Conservation (phyloP, 306 rosid species). For the Malus fusca region DNA sequence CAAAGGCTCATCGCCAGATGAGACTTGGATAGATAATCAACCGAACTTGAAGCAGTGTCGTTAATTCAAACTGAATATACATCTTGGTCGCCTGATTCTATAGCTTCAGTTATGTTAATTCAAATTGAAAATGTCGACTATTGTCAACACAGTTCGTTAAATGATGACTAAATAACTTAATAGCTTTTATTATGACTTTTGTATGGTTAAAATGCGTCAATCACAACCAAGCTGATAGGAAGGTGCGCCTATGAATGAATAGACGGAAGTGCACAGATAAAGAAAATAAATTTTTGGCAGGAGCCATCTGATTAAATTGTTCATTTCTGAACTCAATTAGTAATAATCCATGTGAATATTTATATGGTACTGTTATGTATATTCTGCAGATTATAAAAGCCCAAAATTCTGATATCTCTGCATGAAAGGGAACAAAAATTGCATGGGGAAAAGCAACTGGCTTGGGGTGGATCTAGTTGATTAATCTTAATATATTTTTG, state of each 20-base stretch:
- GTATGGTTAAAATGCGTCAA: no score
- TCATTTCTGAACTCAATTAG: background rate
- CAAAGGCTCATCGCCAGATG: no score
- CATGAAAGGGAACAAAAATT: background rate
- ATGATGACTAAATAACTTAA: background rate
- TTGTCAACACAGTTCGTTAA: background rate
- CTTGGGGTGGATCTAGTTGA: background rate
- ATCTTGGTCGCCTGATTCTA: no score
- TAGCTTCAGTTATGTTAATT: no score
- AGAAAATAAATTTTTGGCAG: background rate
- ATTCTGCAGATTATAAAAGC: slow-evolving; percentile 5
- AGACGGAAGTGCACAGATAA: background rate
- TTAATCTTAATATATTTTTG: background rate
- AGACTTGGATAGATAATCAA: no score
- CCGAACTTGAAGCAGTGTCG: no score
- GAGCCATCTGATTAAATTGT: background rate
- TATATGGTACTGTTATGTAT: background rate
- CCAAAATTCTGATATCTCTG: background rate
- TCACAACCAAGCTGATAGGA: no score
- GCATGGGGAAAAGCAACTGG: slow-evolving; percentile 2
- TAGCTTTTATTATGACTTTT: background rate
- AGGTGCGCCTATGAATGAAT: background rate
- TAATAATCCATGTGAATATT: background rate
- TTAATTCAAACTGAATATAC: no score
- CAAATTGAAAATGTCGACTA: no score